Base-by-base conservation (phyloP, 176 grass and related monocot species). In the Bothriochloa decipiens region DNA sequence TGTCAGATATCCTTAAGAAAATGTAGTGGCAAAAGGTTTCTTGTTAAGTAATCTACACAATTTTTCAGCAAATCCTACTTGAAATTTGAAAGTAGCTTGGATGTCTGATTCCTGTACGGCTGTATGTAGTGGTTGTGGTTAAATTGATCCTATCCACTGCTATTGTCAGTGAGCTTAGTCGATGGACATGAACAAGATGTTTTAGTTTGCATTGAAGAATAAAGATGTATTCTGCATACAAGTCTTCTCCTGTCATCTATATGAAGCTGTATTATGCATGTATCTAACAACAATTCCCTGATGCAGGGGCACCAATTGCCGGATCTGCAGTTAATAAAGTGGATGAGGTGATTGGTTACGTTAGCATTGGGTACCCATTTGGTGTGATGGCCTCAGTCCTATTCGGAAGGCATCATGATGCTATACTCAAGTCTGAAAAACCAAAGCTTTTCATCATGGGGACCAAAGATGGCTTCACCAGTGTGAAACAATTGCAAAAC, bases 381-480 rank as follows among this genome's bases (percentile, higher is more conserved):
- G 93, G 93, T 70, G 55, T 96, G 33, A 86, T 86, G 77, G 93
- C 96, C 75, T 96, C 93, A 12, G 79, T 99, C 78, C 87, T 99
- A 60, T 99, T 99, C 12, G 93, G 96, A 25, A 90, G 96, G 76
- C 93, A 99, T 76, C 89, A 99, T 83, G 83, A 94, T 76, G 88
- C 90, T 75, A 92, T 99, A 55, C 83, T 99, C 35, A 88, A 87
- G 80, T 96, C 91, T 50, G 42, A 87, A 62, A 96, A 94, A 81
- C 88, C 91, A 27, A 96, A 96, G 61, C 65, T 99, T 36, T 96
- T 99, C 74, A 71, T 99, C 76, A 99, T 96, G 93, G 96, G 93
- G 70, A 96, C 96, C 23, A 99, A 90, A 92, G 93, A 96, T 14
- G 91, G 96, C 0, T 96, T 99, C 77, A 99, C 93, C 69, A 99